A percentile compares a stretch with the other conserved stretches of the same genome.
phyloP scores from a whole-genome alignment of 176 grass and related monocot species.

The Rhynchospora breviuscula region DNA sequence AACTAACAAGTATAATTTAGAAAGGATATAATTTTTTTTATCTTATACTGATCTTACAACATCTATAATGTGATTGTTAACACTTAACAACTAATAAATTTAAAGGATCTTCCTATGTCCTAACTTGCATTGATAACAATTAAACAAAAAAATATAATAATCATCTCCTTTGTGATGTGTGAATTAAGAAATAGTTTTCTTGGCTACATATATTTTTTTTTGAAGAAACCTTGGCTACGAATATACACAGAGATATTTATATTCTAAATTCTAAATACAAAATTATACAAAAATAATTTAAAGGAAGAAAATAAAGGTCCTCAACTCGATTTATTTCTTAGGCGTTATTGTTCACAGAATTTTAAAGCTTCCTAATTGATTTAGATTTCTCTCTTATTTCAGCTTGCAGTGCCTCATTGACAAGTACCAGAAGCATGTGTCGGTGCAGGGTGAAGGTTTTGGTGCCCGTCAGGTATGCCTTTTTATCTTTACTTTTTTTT shows the following conservation, averaged over 20 bases:
- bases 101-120: neutral
- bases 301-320: neutral
- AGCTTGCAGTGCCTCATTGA: neutral
- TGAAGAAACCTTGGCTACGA: too few species aligned
- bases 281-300: neutral
- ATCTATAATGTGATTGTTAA: neutral
- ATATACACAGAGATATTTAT: neutral
- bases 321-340: neutral
- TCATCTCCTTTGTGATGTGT: too few species aligned
- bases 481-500: neutral
- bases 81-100: neutral
- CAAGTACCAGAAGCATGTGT: slow-evolving; percentile 4
- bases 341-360: neutral
- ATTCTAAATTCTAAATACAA: neutral
- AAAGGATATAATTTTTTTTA: neutral
- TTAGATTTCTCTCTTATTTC: neutral
- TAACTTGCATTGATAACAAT: neutral
- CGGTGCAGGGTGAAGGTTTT: slow-evolving; percentile 3
- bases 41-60: neutral
- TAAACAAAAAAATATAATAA: neutral
- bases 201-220: neutral
- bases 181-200: neutral
- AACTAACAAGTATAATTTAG: neutral
- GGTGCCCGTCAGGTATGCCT: neutral
- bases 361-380: neutral